Percentiles rank a stretch among this genome's conserved stretches.
Conservation (phyloP, 495 filamentous ascomycete species). For the Amphirosellinia nigrospora region DNA sequence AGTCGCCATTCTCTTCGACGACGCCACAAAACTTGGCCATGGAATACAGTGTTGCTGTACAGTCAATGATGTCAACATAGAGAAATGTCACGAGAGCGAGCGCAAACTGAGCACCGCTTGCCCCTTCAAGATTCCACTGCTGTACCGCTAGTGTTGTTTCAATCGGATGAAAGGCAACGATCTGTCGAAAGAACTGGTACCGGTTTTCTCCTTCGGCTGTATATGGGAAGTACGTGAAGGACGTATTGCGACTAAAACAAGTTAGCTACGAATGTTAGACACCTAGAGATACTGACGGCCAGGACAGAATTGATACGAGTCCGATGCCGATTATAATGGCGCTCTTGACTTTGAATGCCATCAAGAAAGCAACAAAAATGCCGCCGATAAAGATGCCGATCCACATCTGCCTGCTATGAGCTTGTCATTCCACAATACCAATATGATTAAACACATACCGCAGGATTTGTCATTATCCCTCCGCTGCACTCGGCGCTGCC, state of each 20-base stretch:
- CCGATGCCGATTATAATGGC: constrained; percentile 84
- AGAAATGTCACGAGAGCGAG: constrained; percentile 83
- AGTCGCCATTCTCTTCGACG: constrained; percentile 58
- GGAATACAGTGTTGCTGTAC: constrained; percentile 72
- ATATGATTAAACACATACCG: constrained; percentile 42
- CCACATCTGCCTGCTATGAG: constrained; percentile 63
- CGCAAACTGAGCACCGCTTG: constrained; percentile 65
- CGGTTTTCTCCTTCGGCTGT: constrained; percentile 65
- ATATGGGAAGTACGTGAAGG: constrained; percentile 80
- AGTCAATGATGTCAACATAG: constrained; percentile 81
- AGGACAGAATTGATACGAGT: constrained; percentile 80
- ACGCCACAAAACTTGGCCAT: constrained; percentile 80
- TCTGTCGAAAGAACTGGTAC: constrained; percentile 80
- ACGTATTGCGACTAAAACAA: constrained; percentile 60
- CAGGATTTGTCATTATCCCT: constrained; percentile 71
- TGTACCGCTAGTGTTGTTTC: constrained; percentile 66
- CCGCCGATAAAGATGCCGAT: constrained; percentile 81
- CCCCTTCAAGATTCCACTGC: constrained; percentile 65
- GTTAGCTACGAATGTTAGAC: constrained; percentile 27
- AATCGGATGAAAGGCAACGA: constrained; percentile 80
- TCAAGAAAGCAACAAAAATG: constrained; percentile 73
- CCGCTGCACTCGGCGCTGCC: constrained; percentile 44
- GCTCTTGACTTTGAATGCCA: constrained; percentile 81
- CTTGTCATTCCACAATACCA: not conserved
- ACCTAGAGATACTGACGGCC: constrained; percentile 61